These are phyloP conservation scores for Trichosporon sp. DNA, from an alignment of 1,284 basidiomycete species.

Conservation along the genomic window DNA sequence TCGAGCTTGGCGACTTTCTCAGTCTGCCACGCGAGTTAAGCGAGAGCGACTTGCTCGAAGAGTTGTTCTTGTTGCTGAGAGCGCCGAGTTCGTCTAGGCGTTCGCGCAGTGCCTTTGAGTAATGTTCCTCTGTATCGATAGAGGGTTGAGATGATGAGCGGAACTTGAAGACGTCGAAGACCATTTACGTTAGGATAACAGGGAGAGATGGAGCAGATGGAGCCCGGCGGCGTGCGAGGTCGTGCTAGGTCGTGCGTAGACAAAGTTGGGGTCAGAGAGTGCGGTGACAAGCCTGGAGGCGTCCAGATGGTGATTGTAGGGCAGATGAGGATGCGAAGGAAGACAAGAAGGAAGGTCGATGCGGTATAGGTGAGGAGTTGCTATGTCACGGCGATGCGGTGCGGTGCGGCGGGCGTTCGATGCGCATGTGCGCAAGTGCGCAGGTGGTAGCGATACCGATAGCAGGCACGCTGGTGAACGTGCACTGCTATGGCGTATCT, in stretches of 20 bases:
- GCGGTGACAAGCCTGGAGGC: not conserved
- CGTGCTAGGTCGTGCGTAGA: not conserved
- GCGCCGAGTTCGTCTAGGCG: conserved; percentile 8
- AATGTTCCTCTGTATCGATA: conserved; percentile 11
- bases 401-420: not conserved
- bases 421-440: too few relatives aligned
- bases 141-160: not conserved
- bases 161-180: conserved; percentile 10
- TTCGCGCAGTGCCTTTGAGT: conserved; percentile 10
- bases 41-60: not conserved
- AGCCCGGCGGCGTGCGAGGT: not conserved
- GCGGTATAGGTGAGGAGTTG: not conserved
- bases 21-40: conserved; percentile 3
- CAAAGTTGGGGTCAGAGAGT: too few relatives aligned
- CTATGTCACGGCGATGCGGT: not conserved
- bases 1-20: conserved; percentile 1
- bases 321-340: not conserved
- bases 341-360: not conserved
- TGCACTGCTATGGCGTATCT: too few relatives aligned
- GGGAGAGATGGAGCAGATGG: not conserved
- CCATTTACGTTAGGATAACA: not conserved
- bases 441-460: too few relatives aligned
- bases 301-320: not conserved
- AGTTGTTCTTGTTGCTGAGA: not conserved
- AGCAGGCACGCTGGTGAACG: too few relatives aligned